Conservation (phyloP, 192 early-diverging fungal genomes). For the Linnemannia hyalina region DNA sequence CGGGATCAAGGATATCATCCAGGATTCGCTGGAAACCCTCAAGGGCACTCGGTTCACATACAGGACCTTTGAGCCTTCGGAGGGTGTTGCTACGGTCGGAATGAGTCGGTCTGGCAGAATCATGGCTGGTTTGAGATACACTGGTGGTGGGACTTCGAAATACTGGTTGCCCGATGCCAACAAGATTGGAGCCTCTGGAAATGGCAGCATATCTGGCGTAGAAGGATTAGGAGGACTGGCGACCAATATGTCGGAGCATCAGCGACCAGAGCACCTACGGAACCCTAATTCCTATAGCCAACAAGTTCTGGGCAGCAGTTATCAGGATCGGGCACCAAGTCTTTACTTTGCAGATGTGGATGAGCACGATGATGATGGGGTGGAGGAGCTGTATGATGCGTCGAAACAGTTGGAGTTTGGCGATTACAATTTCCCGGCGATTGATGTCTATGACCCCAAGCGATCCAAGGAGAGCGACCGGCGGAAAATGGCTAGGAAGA, state of each 20-base stretch:
- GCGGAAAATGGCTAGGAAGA: conserved; percentile 51
- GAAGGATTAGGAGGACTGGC: conserved; percentile 67
- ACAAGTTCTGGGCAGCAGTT: conserved; percentile 27
- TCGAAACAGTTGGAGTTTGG: conserved; percentile 65
- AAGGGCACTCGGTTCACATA: conserved; percentile 85
- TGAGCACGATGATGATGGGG: conserved; percentile 49
- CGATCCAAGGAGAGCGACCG: conserved; percentile 50
- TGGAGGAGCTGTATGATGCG: conserved; percentile 58
- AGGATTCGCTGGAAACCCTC: conserved; percentile 84
- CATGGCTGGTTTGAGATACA: conserved; percentile 70
- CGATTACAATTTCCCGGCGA: conserved; percentile 69
- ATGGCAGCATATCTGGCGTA: conserved; percentile 66
- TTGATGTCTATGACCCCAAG: conserved; percentile 55
- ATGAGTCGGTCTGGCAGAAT: conserved; percentile 68
- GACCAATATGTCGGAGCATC: conserved; percentile 32
- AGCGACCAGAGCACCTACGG: conserved; percentile 24
- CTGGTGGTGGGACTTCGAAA: conserved; percentile 64
- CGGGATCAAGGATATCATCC: conserved; percentile 86
- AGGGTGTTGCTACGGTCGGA: conserved; percentile 69
- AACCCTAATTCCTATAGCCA: conserved; percentile 43
- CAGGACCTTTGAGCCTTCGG: conserved; percentile 81
- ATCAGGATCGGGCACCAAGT: conserved; percentile 32
- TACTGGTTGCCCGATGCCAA: conserved; percentile 63
- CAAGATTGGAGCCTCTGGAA: conserved; percentile 70
- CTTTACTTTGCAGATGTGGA: conserved; percentile 42